A percentile compares a stretch with the other conserved stretches of the same genome.
Conservation (phyloP, 176 grass and related monocot species). For the Pharus latifolius region DNA sequence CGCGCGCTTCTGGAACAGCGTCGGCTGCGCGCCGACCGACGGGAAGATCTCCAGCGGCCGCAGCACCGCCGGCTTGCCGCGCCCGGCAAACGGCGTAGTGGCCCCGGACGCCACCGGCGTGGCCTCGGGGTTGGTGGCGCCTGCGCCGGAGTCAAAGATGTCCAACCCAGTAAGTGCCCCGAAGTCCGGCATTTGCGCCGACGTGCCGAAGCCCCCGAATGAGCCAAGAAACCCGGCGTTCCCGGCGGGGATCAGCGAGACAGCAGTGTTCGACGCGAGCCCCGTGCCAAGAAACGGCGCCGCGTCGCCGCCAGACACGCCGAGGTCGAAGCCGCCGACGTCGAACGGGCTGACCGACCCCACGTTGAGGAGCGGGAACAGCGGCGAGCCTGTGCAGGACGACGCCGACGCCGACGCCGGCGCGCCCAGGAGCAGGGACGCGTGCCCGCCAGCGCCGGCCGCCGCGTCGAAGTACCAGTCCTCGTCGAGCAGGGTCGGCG, state of each 20-base stretch:
- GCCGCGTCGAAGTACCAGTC: constrained; percentile 41
- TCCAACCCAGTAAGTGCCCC: constrained; percentile 39
- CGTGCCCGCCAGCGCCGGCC: not conserved
- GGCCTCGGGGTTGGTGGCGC: constrained; percentile 14
- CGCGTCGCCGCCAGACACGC: constrained; percentile 11
- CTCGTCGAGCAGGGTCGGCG: constrained; percentile 19
- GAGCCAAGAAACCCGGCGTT: constrained; percentile 21
- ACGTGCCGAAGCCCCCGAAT: constrained; percentile 63
- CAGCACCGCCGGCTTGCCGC: constrained; percentile 59
- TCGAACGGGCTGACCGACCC: constrained; percentile 38
- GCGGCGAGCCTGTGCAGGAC: constrained; percentile 9
- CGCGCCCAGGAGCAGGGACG: constrained; percentile 16
- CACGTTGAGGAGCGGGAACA: constrained; percentile 48
- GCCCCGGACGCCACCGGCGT: not conserved
- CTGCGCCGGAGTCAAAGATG: constrained; percentile 34
- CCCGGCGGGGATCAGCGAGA: constrained; percentile 24
- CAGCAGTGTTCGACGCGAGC: constrained; percentile 12
- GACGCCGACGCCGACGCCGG: not conserved
- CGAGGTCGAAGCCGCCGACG: constrained; percentile 58
- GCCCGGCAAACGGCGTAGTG: constrained; percentile 27
- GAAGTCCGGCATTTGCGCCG: constrained; percentile 30
- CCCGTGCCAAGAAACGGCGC: constrained; percentile 21
- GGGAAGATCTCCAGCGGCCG: constrained; percentile 83
- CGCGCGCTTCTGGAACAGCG: constrained; percentile 94
- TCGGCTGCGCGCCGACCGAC: constrained; percentile 73